Conservation (phyloP, 2,329 filamentous ascomycete species). For the Coniochaeta sp. region DNA sequence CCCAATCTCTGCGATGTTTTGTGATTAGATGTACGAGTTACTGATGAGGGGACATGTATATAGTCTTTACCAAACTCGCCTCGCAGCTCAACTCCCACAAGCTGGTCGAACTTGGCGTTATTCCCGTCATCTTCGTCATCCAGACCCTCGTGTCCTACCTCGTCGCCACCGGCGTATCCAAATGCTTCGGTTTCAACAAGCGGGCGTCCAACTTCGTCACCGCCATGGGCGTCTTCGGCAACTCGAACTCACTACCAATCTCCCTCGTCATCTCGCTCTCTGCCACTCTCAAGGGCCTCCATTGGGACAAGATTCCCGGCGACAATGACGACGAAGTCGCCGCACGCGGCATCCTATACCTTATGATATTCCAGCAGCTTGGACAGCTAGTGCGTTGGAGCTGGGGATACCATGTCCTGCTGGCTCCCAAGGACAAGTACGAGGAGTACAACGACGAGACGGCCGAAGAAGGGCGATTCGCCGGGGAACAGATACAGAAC, state of each 20-base stretch:
- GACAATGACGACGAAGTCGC: conserved; percentile 95
- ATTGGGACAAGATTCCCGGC: conserved; percentile 85
- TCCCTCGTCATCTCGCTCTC: conserved; percentile 92
- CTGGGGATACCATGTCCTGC: conserved; percentile 91
- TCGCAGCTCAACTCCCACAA: conserved; percentile 91
- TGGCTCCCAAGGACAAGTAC: conserved; percentile 77
- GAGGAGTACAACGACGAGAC: conserved; percentile 52
- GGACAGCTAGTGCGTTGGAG: conserved; percentile 95
- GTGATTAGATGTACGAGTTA: not conserved
- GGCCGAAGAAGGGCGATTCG: conserved; percentile 53
- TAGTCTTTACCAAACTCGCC: conserved; percentile 94
- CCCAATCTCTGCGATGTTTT: not conserved
- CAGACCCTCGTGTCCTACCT: conserved; percentile 83
- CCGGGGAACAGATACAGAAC: conserved; percentile 34
- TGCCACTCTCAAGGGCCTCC: conserved; percentile 82
- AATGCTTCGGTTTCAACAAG: conserved; percentile 72
- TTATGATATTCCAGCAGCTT: conserved; percentile 95
- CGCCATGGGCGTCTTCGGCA: conserved; percentile 92
- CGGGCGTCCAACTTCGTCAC: conserved; percentile 90
- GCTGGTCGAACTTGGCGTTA: conserved; percentile 82
- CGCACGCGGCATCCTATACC: conserved; percentile 87
- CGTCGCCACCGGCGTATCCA: conserved; percentile 64
- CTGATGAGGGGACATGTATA: not conserved
- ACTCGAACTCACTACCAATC: conserved; percentile 96
- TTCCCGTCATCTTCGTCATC: conserved; percentile 86